phyloP scores from a whole-genome alignment of 257 asterid species.

The Penstemon newberryi region DNA sequence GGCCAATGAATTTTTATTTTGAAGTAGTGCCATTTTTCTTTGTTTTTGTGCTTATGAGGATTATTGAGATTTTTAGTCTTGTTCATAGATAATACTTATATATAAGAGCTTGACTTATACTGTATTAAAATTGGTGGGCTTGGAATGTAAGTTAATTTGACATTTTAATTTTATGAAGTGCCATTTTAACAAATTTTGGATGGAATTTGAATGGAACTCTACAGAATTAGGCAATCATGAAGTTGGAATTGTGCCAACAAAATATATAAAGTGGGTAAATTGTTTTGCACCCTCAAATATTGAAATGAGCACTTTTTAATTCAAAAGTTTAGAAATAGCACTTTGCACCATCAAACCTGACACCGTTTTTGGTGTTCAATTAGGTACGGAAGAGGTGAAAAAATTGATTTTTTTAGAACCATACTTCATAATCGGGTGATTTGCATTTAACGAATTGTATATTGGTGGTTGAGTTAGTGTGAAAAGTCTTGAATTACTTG shows the following conservation, averaged over 20 bases:
- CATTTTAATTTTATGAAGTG: neutral
- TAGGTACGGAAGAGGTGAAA: too few species aligned
- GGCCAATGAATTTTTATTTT: conserved; percentile 8
- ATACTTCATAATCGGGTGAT: too few species aligned
- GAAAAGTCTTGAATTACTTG: too few species aligned
- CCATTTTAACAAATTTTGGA: neutral
- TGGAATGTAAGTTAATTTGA: neutral
- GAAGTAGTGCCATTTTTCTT: conserved; percentile 23
- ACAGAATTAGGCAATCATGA: conserved; percentile 15
- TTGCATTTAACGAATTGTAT: too few species aligned
- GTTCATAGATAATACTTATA: conserved; percentile 10
- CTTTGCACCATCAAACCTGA: too few species aligned
- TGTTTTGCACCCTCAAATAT: too few species aligned
- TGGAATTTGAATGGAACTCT: neutral
- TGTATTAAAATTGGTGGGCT: neutral
- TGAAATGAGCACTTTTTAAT: too few species aligned
- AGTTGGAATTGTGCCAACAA: neutral
- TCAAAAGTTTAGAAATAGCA: too few species aligned
- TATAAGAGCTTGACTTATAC: neutral
- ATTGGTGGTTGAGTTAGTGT: too few species aligned
- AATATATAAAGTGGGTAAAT: too few species aligned
- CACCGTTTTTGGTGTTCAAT: too few species aligned
- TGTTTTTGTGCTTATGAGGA: conserved; percentile 11
- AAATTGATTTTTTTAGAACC: too few species aligned
- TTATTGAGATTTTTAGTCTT: conserved; percentile 1